Base-by-base conservation (phyloP, 164 flowering plant genomes). In the Stephania yunnanensis region DNA sequence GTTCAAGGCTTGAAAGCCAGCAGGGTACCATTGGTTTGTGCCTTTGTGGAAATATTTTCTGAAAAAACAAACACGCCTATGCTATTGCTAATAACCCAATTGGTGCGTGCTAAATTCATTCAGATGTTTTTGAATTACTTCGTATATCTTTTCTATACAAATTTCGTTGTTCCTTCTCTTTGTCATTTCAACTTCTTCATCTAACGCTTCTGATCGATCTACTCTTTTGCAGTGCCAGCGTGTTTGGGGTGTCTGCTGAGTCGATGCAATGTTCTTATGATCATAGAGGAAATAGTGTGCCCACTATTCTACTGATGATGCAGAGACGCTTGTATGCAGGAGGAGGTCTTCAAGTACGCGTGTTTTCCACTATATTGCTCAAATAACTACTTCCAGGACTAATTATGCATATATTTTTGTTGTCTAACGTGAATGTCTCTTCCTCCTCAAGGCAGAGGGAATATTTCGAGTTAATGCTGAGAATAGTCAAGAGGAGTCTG, bases 251-350 rank as follows among this genome's bases (percentile, higher is more conserved):
- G 76, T 93, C 99, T 75, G 91, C 97, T 19, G 82, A 87, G 80
- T 95, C 98, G 15, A 95, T 95, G 99, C 98, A 95, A 78, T 92
- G 97, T 74, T 89, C 96, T 42, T 92, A 84, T 75, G 98, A 95
- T 78, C 76, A 76, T 17, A 85, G 93, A 81, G 94, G 96, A 69
- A 93, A 95, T 79, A 91, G 98, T 73, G 96, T 95, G 71, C 99
- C 99, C 1, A 93, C 94, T 11, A 92, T 95, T 80, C 95, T 95
- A 36, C 89, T 95, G 17, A 85, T 83, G 92, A 88, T 95, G 96
- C 99, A 95, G 71, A 87, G 80, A 80, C 91, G 87, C 13, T 75
- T 95, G 72, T 95, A 93, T 80, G 70, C 86, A 29, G 92, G 80
- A 78, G 92, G 92, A 30, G 99, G 98, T 76, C 96, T 95, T 76